Conservation (phyloP, 2,329 filamentous ascomycete genomes). For the Colletotrichum sp. region DNA sequence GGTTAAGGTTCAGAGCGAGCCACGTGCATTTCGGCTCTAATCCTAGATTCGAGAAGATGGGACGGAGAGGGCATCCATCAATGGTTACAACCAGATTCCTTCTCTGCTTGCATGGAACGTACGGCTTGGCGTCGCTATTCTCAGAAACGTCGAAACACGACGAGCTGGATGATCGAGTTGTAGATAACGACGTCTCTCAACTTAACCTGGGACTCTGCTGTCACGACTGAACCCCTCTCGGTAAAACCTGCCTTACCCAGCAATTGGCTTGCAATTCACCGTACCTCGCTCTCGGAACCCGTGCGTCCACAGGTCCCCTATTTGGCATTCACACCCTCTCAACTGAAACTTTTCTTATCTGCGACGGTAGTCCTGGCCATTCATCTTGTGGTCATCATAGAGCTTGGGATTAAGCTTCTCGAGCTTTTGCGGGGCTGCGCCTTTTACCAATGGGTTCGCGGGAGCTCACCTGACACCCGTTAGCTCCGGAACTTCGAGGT, state of each 20-base stretch:
- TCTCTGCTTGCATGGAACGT: background rate
- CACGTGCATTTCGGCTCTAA: background rate
- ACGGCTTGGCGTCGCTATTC: background rate
- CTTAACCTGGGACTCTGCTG: background rate
- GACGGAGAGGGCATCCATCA: background rate
- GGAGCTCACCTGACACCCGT: background rate
- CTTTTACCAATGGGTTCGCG: accelerated
- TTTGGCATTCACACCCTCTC: background rate
- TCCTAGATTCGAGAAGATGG: background rate
- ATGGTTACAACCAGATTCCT: background rate
- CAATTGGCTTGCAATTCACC: accelerated
- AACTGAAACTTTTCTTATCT: background rate
- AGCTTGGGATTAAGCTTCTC: background rate
- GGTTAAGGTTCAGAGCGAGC: background rate
- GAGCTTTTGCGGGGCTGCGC: background rate
- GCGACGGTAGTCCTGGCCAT: background rate
- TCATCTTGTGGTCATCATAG: background rate
- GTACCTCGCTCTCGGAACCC: background rate
- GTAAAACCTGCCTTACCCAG: background rate
- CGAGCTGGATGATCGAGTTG: background rate
- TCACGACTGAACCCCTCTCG: background rate
- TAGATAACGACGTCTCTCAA: background rate
- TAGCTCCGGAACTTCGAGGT: background rate
- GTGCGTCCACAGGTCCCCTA: background rate
- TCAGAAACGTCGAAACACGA: background rate